Percentiles rank a stretch among this genome's conserved stretches.
Evolutionary conservation across 345 rosid species (phyloP).

Genomic region (Euclidium syriacum): DNA sequence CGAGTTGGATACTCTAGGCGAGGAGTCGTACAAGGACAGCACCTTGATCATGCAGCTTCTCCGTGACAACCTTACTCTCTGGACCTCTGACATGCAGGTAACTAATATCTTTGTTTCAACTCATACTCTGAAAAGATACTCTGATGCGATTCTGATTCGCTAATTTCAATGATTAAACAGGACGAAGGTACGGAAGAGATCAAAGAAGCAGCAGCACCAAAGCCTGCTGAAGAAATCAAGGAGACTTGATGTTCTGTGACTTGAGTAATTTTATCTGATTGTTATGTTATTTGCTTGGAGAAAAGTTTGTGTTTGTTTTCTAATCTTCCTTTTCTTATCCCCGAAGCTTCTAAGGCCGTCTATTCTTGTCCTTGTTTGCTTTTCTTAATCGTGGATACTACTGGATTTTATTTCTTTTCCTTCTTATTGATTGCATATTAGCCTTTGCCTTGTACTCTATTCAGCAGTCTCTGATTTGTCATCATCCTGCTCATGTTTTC

Average conservation of each 20-base stretch:
- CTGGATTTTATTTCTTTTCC: conserved; percentile 12
- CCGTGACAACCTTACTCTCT: conserved; percentile 87
- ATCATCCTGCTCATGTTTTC: no score
- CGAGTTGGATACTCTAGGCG: conserved; percentile 89
- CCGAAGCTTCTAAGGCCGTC: conserved; percentile 37
- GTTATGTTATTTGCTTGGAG: conserved; percentile 49
- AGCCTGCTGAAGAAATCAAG: conserved; percentile 59
- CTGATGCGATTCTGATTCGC: background rate
- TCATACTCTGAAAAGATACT: no score
- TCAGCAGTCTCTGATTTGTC: no score
- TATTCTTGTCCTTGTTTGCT: conserved; percentile 45
- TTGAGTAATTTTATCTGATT: conserved; percentile 31
- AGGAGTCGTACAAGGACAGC: conserved; percentile 95
- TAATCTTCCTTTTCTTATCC: conserved; percentile 27
- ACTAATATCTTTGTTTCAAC: background rate
- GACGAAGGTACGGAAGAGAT: conserved; percentile 88
- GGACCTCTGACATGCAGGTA: conserved; percentile 99
- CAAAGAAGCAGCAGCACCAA: conserved; percentile 66
- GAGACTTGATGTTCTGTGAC: conserved; percentile 31
- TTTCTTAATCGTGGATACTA: conserved; percentile 37
- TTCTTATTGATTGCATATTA: background rate
- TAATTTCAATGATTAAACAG: conserved; percentile 29
- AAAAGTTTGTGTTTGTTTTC: conserved; percentile 42
- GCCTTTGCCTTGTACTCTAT: conserved; percentile 12
- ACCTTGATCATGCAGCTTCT: conserved; percentile 97